These are phyloP conservation scores for Globomyces pollinis-pini DNA, from an alignment of 192 early-diverging fungal species.

Conservation along the genomic window DNA sequence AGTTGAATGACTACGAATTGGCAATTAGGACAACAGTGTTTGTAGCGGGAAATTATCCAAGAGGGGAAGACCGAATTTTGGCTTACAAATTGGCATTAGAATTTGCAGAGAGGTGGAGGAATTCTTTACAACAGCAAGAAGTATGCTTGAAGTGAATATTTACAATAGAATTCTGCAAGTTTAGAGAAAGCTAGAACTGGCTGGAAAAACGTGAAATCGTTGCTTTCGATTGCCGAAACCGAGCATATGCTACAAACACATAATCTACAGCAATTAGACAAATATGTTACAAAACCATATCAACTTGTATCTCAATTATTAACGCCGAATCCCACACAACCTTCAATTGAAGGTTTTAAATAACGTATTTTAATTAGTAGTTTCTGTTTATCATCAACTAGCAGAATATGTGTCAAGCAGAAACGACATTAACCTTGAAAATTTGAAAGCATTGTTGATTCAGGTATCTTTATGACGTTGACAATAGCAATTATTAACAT, in stretches of 20 bases:
- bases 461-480: constrained; percentile 15
- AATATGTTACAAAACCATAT: constrained; percentile 20
- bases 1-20: constrained; percentile 41
- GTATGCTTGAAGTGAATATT: neutral
- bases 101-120: constrained; percentile 26
- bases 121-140: constrained; percentile 3
- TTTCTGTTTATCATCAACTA: constrained; percentile 2
- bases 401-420: constrained; percentile 29
- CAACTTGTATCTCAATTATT: constrained; percentile 31
- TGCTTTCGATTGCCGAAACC: constrained; percentile 30
- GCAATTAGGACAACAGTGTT: constrained; percentile 46
- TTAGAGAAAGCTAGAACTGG: constrained; percentile 1
- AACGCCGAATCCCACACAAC: constrained; percentile 12
- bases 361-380: neutral
- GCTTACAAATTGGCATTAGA: constrained; percentile 50
- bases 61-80: constrained; percentile 52
- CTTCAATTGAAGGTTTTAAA: neutral
- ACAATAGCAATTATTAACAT: neutral
- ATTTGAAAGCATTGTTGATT: constrained; percentile 21
- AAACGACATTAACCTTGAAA: constrained; percentile 30
- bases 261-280: constrained; percentile 17
- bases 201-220: neutral
- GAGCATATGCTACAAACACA: constrained; percentile 30
- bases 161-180: neutral
- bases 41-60: constrained; percentile 47